Percentiles rank a stretch among this genome's conserved stretches.
phyloP scores from a whole-genome alignment of 331 rosid species.

The Pyrus hybrid region DNA sequence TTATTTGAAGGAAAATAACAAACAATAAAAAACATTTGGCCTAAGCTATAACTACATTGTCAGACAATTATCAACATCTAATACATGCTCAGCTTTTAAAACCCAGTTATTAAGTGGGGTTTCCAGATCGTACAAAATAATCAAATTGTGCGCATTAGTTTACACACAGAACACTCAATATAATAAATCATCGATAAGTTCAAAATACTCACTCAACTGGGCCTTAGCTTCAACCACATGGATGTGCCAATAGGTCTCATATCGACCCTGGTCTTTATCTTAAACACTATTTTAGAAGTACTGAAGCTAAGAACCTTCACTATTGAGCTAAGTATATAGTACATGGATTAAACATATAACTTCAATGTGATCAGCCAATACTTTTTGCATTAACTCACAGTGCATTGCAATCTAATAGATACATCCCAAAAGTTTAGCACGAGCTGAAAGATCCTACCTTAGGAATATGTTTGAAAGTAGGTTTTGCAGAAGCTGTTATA shows the following conservation, averaged over 20 bases:
- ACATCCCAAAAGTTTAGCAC: neutral
- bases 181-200: neutral
- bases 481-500: conserved; percentile 47
- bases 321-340: neutral
- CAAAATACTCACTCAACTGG: neutral
- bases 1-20: neutral
- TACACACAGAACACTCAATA: neutral
- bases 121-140: neutral
- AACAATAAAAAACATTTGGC: neutral
- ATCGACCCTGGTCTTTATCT: neutral
- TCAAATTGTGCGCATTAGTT: neutral
- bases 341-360: neutral
- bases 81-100: neutral
- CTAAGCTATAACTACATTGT: neutral
- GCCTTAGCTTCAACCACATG: neutral
- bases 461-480: conserved; percentile 86
- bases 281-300: neutral
- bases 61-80: neutral
- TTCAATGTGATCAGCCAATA: neutral
- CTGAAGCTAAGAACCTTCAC: neutral
- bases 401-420: neutral
- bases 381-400: too few relatives aligned
- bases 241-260: neutral
- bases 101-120: neutral
- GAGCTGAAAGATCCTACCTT: conserved; percentile 50